Evolutionary conservation across 2,329 filamentous ascomycete genomes (phyloP), one percentile per base, ranked within the genome.

Genomic region (Cordyceps farinosa): DNA sequence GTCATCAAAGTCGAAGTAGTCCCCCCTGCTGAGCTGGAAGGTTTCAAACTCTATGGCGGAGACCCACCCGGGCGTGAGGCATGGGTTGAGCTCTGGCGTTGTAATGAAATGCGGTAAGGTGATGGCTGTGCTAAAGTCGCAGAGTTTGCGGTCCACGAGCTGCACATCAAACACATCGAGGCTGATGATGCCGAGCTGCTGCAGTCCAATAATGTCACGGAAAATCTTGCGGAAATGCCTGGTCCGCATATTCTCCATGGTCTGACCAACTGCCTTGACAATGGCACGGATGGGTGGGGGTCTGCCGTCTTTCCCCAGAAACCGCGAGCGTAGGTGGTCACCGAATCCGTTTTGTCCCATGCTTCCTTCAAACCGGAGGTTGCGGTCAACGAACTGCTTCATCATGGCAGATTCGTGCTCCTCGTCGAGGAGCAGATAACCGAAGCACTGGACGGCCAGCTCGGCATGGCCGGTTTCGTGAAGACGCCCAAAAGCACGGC

Each of bases 401-500:
- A 51, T 61, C 52, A 68, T 52, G 48, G 48, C 22, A 1, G 52
- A 52, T 53, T 67, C 67, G 57, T 67, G 55, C 27, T 67, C 57
- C 48, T 70, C 64, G 58, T 67, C 65, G 1, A 72, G 62, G 3
- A 71, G 63, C 10, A 70, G 15, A 42, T 72, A 71, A 42, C 70
- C 70, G 51, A 66, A 70, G 63, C 67, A 71, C 17, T 32, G 51
- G 17, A 66, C 44, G 27, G 67, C 66, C 22, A 71, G 63, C 10
- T 71, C 65, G 38, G 69, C 69, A 30, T 65, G 52, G 47, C 67
- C 68, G 17, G 66, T 50, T 62, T 70, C 70, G 51, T 69, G 62
- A 17, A 72, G 63, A n/a, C 69, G 69, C 29, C 69, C 69, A 63
- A 68, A 72, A 27, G 68, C 68, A 30, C 70, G 68, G 57, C 67